phyloP scores from a whole-genome alignment of 2,329 filamentous ascomycete species.

The Cryphonectria japonica region DNA sequence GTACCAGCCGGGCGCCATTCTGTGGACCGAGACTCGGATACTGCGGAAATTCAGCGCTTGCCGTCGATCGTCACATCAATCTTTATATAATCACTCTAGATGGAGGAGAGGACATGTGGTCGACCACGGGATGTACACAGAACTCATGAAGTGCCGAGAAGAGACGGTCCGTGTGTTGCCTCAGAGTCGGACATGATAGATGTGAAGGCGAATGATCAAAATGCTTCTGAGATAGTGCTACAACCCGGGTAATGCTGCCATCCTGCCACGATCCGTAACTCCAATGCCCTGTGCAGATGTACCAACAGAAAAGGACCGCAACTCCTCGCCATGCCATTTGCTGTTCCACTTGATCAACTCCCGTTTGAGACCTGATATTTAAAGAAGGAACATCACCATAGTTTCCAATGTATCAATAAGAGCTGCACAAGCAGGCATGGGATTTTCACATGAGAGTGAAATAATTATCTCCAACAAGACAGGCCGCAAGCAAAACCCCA shows the following conservation, averaged over 20 bases:
- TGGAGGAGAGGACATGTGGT: not conserved
- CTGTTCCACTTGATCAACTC: constrained; percentile 3
- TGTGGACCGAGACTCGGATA: not conserved
- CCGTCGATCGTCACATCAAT: not conserved
- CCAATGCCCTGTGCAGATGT: constrained; percentile 22
- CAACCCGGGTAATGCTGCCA: constrained; percentile 3
- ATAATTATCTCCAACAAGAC: constrained; percentile 22
- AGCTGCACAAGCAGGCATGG: too few species aligned
- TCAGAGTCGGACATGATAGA: not conserved
- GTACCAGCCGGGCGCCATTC: not conserved
- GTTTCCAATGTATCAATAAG: not conserved
- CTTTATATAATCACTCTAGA: not conserved
- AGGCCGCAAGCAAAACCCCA: constrained; percentile 18
- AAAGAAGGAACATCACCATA: not conserved
- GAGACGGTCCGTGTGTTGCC: not conserved
- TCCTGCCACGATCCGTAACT: constrained; percentile 21
- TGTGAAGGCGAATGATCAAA: not conserved
- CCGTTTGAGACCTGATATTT: not conserved
- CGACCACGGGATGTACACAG: not conserved
- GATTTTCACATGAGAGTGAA: not conserved
- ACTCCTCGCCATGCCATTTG: constrained; percentile 19
- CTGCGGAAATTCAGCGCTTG: not conserved
- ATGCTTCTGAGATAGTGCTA: constrained; percentile 8
- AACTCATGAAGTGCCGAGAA: not conserved
- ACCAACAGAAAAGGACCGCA: constrained; percentile 13